Percentiles rank a stretch among this genome's conserved stretches.
phyloP scores from a whole-genome alignment of 2,329 filamentous ascomycete genomes.

The Aspergillus texensis region DNA sequence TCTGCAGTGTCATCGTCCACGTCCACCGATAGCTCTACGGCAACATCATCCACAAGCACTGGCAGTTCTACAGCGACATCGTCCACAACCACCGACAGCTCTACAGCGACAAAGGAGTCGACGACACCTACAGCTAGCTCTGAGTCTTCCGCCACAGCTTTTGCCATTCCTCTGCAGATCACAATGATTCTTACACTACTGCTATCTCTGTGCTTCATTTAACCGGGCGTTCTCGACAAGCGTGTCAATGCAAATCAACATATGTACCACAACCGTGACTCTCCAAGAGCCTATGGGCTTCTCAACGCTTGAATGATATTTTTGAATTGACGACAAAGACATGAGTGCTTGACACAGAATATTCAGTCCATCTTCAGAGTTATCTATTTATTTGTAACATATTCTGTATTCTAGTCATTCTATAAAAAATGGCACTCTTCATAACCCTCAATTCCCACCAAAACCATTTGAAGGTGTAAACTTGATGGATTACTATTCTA shows the following conservation, averaged over 20 bases:
- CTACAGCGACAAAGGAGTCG: not conserved
- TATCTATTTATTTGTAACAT: too few relatives aligned
- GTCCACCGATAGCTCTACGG: not conserved
- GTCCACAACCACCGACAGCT: not conserved
- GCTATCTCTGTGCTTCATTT: not conserved
- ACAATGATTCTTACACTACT: not conserved
- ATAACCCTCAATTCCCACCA: too few relatives aligned
- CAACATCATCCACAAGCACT: not conserved
- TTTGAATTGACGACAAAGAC: not conserved
- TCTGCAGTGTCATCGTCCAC: not conserved
- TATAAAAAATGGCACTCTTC: too few relatives aligned
- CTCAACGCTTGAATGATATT: not conserved
- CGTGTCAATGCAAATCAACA: not conserved
- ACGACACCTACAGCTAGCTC: not conserved
- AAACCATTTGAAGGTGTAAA: too few relatives aligned
- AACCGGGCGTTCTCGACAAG: not conserved
- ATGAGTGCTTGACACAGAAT: not conserved
- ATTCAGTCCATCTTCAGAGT: not conserved
- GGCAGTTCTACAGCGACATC: not conserved
- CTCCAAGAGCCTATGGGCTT: not conserved
- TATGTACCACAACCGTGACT: not conserved
- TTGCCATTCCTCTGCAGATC: not conserved
- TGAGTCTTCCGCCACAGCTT: not conserved
- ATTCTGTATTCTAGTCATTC: too few relatives aligned
- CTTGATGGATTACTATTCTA: too few relatives aligned